Evolutionary conservation across 805 yeast genomes (phyloP), one percentile per base, ranked within the genome.

Genomic region (Ogataea corticis): DNA sequence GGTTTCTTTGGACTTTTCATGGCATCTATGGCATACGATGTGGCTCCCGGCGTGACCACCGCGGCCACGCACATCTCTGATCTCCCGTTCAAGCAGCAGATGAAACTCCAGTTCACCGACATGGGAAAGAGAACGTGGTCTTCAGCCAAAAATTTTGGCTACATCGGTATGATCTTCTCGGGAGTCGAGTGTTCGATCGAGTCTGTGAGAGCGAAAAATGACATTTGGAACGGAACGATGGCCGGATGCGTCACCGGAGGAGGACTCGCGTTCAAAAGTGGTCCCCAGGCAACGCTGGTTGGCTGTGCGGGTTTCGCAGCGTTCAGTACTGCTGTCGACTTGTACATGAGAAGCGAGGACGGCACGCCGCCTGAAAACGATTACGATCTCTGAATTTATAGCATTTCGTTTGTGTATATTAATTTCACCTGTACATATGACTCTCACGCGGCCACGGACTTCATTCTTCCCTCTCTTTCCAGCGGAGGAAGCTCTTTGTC

Each of bases 241-340:
- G 98, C 98, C 3, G 99, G 99, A 2, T 94, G 97, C 68, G 72
- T 92, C 30, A 94, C 99, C 1, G 99, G 99, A 35, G 99, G 96
- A 28, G 97, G 96, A 0, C 75, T 94, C 42, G 96, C 97, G 2
- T 77, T 87, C 55, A 88, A 86, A 62, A 81, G 94, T 38, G 99
- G 99, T 1, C 99, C 99, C 1, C 90, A 84, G 57, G 95, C 96
- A 23, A 94, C 96, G 0, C 57, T 82, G 19, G 64, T 91, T 47
- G 99, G 99, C 1, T 94, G 98, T 73, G 97, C 95, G 21, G 99
- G 97, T 7, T 94, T 94, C 71, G 97, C 98, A 2, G 96, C 94
- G 7, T 94, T 94, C 65, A 85, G 96, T 45, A 83, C 89, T 3
- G 96, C 96, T 6, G 80, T 91, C 48, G 97, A 91, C 62, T 63